phyloP scores from a whole-genome alignment of 495 filamentous ascomycete species.

The Lophiostoma macrostomum region DNA sequence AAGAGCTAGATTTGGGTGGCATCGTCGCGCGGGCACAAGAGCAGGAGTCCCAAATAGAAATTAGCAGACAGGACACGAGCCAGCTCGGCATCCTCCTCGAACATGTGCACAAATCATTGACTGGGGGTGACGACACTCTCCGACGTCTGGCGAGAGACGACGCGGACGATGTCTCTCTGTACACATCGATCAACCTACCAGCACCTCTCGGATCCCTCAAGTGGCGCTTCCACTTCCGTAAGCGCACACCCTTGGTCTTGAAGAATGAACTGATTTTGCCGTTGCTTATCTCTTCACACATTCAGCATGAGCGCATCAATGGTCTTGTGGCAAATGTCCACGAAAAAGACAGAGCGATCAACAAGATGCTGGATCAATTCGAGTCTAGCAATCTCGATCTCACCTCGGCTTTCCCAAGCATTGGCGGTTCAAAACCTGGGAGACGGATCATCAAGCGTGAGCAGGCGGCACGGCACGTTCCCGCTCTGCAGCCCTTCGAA shows the following conservation, averaged over 20 bases:
- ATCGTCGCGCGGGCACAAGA: slow-evolving; percentile 66
- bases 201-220: slow-evolving; percentile 62
- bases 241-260: slow-evolving; percentile 51
- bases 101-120: slow-evolving; percentile 65
- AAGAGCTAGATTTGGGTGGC: slow-evolving; percentile 58
- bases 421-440: slow-evolving; percentile 42
- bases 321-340: slow-evolving; percentile 58
- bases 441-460: slow-evolving; percentile 42
- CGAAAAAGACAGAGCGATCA: slow-evolving; percentile 78
- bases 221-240: slow-evolving; percentile 64
- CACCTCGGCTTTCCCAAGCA: slow-evolving; percentile 65
- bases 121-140: slow-evolving; percentile 42
- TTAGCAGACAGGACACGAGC: slow-evolving; percentile 63
- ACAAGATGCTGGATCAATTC: slow-evolving; percentile 74
- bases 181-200: slow-evolving; percentile 60
- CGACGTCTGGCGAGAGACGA: slow-evolving; percentile 35
- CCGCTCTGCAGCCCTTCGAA: slow-evolving; percentile 54
- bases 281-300: slow-evolving; percentile 57
- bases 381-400: slow-evolving; percentile 66
- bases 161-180: slow-evolving; percentile 51
- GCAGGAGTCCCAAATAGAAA: slow-evolving; percentile 76
- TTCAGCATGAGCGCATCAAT: slow-evolving; percentile 49
- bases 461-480: slow-evolving; percentile 51
- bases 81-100: slow-evolving; percentile 71
- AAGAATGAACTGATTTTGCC: slow-evolving; percentile 67